phyloP scores from a whole-genome alignment of 169 alveolate species.

The Plasmodium relictum region DNA sequence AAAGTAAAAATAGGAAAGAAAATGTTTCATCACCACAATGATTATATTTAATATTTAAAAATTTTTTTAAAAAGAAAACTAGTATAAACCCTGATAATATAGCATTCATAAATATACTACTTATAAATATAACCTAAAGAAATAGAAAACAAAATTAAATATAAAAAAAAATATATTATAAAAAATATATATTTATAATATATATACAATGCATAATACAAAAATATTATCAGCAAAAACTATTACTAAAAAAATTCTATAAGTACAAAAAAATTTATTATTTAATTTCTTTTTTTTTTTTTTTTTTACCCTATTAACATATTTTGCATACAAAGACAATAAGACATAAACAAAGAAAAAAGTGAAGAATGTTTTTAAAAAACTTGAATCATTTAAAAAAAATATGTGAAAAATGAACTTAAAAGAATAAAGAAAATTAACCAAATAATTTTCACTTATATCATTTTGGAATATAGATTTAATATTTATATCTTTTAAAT shows the following conservation, averaged over 20 bases:
- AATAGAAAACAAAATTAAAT: neutral
- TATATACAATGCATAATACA: neutral
- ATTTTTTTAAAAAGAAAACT: constrained; percentile 56
- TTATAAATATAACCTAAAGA: constrained; percentile 46
- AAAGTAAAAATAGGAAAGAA: constrained; percentile 52
- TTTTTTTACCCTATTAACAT: constrained; percentile 56
- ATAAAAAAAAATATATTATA: neutral
- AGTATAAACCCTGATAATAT: constrained; percentile 52
- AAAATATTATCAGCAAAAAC: neutral
- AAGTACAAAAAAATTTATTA: neutral
- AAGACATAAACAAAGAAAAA: constrained; percentile 25
- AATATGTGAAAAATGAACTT: constrained; percentile 61
- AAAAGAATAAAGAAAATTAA: constrained; percentile 45
- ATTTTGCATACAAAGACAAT: constrained; percentile 61
- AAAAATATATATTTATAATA: neutral
- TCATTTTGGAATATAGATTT: constrained; percentile 29
- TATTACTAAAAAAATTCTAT: neutral
- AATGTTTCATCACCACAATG: constrained; percentile 61
- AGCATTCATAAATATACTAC: constrained; percentile 6
- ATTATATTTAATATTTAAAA: constrained; percentile 45
- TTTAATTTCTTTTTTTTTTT: neutral
- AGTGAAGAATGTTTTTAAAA: constrained; percentile 36
- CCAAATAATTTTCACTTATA: constrained; percentile 69
- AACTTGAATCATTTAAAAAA: constrained; percentile 46
- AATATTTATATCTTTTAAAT: constrained; percentile 26